Base-by-base conservation (phyloP, 1,284 basidiomycete genomes). In the Leccinum discolor region DNA sequence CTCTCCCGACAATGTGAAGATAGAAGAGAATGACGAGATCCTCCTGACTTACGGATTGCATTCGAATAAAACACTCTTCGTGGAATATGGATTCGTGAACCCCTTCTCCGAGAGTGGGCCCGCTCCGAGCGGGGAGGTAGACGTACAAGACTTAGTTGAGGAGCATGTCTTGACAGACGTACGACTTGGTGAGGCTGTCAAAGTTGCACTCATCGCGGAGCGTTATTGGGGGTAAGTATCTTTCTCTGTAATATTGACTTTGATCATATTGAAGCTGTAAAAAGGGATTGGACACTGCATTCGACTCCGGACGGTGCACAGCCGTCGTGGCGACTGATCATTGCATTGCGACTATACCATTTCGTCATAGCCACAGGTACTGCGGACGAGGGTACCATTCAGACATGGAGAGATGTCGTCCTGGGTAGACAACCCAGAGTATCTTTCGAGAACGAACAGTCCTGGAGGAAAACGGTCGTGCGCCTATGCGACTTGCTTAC, bases 31-130 rank as follows among this genome's bases (percentile, higher is more conserved):
- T 21, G 82, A 90, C 18, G 90, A 96, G 73, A 77, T 96, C 2
- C 86, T 84, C 64, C 81, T 96, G 66, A 85, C 84, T 64, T 96
- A 96, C 70, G 94, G 94, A 1, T 75, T 78, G 21, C 94, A 95
- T 75, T 80, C 88, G 18, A 94, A 93, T 70, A 82, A 83, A 54
- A 88, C 83, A 7, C 76, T 96, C 18, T 92, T 95, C 74, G 82
- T 88, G 35, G 94, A 96, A 74, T 96, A 96, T 76, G 94, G 94
- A 0, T 96, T 96, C 73, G 84, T 91, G 29, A 83, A 84, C 69
- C 29, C 66, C 12, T 69, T 78, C 47, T 70, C 71, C 0, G 64
- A 73, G 40, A 70, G 74, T 16, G 76, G 71, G 44, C 64, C 72
- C 21, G 61, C 62, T 44, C 71, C 79, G n/a, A 76, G 78, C 40